Evolutionary conservation across 2,329 filamentous ascomycete species (phyloP).

Genomic region (Boeremia exigua): DNA sequence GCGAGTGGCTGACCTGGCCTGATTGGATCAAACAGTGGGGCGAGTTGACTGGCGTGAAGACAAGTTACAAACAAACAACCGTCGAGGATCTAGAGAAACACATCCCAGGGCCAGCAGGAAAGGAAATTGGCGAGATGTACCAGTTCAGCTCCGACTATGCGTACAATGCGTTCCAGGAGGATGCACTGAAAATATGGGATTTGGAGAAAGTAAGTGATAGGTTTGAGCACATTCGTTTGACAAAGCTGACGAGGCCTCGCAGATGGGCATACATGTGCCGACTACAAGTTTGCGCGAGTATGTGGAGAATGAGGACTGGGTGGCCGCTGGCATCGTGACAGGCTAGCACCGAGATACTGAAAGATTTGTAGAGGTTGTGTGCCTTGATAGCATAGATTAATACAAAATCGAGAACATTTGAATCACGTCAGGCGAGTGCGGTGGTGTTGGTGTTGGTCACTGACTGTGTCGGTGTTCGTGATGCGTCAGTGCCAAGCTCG

Average conservation of each 20-base stretch:
- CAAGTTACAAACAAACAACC: conserved; percentile 25
- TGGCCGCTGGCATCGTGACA: conserved; percentile 26
- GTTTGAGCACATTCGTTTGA: not conserved
- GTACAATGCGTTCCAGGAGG: conserved; percentile 38
- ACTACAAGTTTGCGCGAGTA: conserved; percentile 18
- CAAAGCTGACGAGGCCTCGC: not conserved
- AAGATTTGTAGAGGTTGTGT: too few species aligned
- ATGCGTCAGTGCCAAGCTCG: conserved; percentile 19
- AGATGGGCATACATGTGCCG: conserved; percentile 21
- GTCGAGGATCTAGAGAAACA: conserved; percentile 23
- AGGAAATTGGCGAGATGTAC: conserved; percentile 38
- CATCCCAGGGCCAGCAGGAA: conserved; percentile 29
- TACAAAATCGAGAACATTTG: too few species aligned
- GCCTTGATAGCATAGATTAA: too few species aligned
- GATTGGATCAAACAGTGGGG: conserved; percentile 33
- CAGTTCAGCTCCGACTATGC: conserved; percentile 39
- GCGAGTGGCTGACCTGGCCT: conserved; percentile 25
- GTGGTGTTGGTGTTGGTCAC: not conserved
- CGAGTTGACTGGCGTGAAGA: conserved; percentile 23
- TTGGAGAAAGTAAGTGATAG: conserved; percentile 16
- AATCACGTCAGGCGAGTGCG: not conserved
- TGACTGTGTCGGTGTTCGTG: conserved; percentile 1
- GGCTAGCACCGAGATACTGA: not conserved
- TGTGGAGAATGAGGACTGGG: conserved; percentile 21
- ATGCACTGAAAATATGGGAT: conserved; percentile 19